Evolutionary conservation across 768 basidiomycete genomes (phyloP).

Genomic region (Suillus brevipes): DNA sequence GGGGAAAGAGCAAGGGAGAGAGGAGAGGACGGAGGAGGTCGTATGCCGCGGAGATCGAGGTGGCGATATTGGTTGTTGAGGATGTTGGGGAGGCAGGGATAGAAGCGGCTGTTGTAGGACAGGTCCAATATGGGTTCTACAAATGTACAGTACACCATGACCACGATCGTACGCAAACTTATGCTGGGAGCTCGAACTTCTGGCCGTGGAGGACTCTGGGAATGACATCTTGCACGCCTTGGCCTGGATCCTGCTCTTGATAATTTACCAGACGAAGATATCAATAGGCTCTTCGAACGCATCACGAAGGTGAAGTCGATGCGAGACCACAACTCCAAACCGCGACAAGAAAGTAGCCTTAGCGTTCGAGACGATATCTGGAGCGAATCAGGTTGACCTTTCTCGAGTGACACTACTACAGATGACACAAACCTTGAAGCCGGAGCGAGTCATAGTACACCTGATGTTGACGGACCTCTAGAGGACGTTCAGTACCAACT

Average conservation of each 20-base stretch:
- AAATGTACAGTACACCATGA: no score
- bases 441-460: conserved; percentile 55
- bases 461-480: conserved; percentile 63
- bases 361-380: conserved; percentile 86
- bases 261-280: conserved; percentile 90
- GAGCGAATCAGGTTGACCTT: conserved; percentile 84
- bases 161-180: no score
- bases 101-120: no score
- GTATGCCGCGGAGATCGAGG: no score
- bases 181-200: no score
- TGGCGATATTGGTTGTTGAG: no score
- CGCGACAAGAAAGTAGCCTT: conserved; percentile 87
- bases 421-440: conserved; percentile 87
- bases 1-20: no score
- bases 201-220: no score
- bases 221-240: conserved; percentile 74
- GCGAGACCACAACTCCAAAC: conserved; percentile 76
- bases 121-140: no score
- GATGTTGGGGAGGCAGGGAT: no score
- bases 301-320: conserved; percentile 90
- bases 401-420: conserved; percentile 75
- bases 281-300: conserved; percentile 92
- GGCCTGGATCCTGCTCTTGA: conserved; percentile 90
- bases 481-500: conserved; percentile 75
- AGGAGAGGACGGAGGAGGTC: no score